phyloP scores from a whole-genome alignment of 495 filamentous ascomycete genomes.

The Hypoxylon crocopeplum region DNA sequence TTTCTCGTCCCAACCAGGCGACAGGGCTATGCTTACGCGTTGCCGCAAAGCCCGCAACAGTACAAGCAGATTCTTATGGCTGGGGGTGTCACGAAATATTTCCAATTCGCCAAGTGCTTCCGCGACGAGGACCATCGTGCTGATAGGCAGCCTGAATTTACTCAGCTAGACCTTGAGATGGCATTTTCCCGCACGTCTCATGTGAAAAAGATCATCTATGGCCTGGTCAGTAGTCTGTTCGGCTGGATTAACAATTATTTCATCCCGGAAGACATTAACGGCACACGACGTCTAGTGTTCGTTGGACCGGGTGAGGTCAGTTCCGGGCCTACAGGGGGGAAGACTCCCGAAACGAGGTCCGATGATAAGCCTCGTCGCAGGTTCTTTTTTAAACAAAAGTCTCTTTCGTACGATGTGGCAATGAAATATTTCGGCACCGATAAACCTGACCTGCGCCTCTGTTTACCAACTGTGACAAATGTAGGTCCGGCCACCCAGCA shows the following conservation, averaged over 20 bases:
- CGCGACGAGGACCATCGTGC: conserved; percentile 93
- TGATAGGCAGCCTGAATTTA: conserved; percentile 96
- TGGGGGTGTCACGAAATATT: conserved; percentile 80
- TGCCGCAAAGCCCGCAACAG: conserved; percentile 96
- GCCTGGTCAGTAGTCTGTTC: background rate
- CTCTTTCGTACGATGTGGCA: conserved; percentile 76
- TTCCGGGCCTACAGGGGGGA: no score
- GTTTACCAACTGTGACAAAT: conserved; percentile 30
- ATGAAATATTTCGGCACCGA: conserved; percentile 87
- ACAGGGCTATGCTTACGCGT: conserved; percentile 77
- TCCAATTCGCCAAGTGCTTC: conserved; percentile 93
- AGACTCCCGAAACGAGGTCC: no score
- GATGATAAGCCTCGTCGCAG: no score
- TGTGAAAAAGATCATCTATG: conserved; percentile 51
- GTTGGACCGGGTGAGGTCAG: no score
- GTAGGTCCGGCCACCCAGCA: conserved; percentile 39
- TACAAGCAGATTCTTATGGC: conserved; percentile 99
- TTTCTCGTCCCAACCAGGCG: conserved; percentile 91
- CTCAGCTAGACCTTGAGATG: conserved; percentile 96
- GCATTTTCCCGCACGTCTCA: conserved; percentile 75
- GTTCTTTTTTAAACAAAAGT: no score
- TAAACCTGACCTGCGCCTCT: conserved; percentile 84
- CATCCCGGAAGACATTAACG: conserved; percentile 1
- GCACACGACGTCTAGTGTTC: conserved; percentile 7
- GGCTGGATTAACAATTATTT: background rate